These are phyloP conservation scores for Penicillium robsamsonii DNA, from an alignment of 495 filamentous ascomycete species.

Conservation along the genomic window DNA sequence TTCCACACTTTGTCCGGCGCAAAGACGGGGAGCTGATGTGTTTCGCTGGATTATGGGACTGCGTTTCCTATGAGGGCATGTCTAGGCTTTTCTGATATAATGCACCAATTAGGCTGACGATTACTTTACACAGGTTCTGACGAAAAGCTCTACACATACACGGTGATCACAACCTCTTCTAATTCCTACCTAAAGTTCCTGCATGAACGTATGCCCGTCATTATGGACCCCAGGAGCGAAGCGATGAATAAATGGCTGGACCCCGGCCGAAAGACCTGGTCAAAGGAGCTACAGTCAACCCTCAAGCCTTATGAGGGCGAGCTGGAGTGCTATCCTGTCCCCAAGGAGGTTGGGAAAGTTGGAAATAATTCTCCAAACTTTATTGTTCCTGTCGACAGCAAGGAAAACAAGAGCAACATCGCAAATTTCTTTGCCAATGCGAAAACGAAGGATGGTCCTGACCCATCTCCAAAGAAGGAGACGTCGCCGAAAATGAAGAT, in stretches of 20 bases:
- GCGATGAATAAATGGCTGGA: constrained; percentile 78
- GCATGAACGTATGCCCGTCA: constrained; percentile 94
- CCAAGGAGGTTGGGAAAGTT: constrained; percentile 89
- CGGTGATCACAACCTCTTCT: constrained; percentile 85
- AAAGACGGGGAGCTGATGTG: constrained; percentile 83
- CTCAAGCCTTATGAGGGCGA: constrained; percentile 76
- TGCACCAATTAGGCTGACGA: background rate
- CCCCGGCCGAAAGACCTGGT: constrained; percentile 68
- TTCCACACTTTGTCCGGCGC: constrained; percentile 78
- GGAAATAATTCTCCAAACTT: constrained; percentile 87
- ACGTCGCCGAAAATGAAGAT: constrained; percentile 15
- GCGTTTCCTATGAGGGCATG: constrained; percentile 72
- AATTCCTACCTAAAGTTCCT: constrained; percentile 78
- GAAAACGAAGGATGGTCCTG: constrained; percentile 34
- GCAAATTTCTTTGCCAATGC: constrained; percentile 81
- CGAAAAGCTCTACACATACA: constrained; percentile 78
- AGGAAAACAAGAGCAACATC: constrained; percentile 87
- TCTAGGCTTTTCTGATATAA: constrained; percentile 5
- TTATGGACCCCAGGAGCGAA: constrained; percentile 73
- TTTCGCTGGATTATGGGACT: constrained; percentile 91
- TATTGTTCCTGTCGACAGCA: constrained; percentile 75
- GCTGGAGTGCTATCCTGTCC: constrained; percentile 81
- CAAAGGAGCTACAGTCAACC: constrained; percentile 69
- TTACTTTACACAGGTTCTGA: constrained; percentile 41
- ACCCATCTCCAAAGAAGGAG: constrained; percentile 12